These are phyloP conservation scores for Wickerhamiella vanderwaltii DNA, from an alignment of 805 yeast genomes.

Conservation along the genomic window DNA sequence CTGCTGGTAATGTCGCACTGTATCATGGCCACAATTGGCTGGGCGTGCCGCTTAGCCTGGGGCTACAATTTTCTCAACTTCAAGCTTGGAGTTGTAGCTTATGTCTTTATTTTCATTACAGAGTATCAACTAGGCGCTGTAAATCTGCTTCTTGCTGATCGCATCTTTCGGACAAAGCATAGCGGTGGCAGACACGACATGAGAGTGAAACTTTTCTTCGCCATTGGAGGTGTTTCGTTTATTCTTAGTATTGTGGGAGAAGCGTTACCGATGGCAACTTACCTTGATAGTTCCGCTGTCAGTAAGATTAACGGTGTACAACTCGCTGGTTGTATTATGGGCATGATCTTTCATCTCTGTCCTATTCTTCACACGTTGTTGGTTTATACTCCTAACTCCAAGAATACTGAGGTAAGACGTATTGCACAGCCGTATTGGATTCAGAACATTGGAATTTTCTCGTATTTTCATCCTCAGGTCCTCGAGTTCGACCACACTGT, in stretches of 20 bases:
- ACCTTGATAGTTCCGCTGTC: not conserved
- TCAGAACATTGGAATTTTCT: not conserved
- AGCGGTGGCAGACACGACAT: not conserved
- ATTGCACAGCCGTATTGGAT: conserved; percentile 4
- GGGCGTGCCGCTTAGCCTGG: conserved; percentile 7
- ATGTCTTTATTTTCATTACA: not conserved
- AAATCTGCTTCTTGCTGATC: not conserved
- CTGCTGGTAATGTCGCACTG: not conserved
- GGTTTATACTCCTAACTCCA: not conserved
- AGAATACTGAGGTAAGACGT: not conserved
- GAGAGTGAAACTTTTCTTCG: not conserved
- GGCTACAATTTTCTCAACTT: not conserved
- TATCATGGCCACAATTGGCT: not conserved
- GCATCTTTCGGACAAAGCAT: not conserved
- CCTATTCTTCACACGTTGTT: not conserved
- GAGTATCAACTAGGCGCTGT: not conserved
- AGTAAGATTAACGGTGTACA: not conserved
- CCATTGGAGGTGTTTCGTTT: not conserved
- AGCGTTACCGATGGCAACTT: not conserved
- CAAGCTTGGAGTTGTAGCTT: not conserved
- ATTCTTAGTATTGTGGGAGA: not conserved
- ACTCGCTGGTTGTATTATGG: conserved; percentile 1
- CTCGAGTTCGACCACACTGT: too few species aligned
- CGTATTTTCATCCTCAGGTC: not conserved
- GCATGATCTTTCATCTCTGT: not conserved